These are phyloP conservation scores for Nymphaea thermarum DNA, from an alignment of 164 flowering plant genomes.

Conservation along the genomic window DNA sequence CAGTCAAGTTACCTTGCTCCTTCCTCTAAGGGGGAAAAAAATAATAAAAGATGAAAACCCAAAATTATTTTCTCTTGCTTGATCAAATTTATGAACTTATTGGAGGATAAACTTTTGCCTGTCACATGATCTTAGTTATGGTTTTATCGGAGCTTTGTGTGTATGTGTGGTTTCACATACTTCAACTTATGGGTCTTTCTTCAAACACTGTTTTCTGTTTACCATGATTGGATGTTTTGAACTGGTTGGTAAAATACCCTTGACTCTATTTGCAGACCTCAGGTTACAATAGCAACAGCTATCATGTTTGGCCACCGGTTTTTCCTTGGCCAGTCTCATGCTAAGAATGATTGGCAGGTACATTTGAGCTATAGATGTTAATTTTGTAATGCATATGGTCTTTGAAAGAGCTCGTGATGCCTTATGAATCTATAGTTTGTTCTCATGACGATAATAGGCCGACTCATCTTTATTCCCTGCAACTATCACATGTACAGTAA, in stretches of 20 bases:
- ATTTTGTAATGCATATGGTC: neutral
- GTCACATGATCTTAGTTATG: neutral
- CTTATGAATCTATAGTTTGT: neutral
- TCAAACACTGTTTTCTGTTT: neutral
- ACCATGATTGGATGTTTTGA: neutral
- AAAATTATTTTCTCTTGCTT: too few relatives aligned
- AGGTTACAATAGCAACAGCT: conserved; percentile 43
- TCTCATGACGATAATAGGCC: neutral
- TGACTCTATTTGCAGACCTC: conserved; percentile 30
- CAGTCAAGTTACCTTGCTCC: too few relatives aligned
- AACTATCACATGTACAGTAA: neutral
- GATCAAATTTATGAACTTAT: too few relatives aligned
- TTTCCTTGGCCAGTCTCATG: conserved; percentile 54
- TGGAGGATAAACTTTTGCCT: too few relatives aligned
- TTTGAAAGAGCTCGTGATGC: neutral
- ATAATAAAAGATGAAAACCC: too few relatives aligned
- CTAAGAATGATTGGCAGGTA: conserved; percentile 59
- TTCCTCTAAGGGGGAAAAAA: too few relatives aligned
- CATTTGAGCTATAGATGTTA: neutral
- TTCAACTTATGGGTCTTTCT: neutral
- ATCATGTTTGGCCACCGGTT: conserved; percentile 62
- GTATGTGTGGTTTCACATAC: neutral
- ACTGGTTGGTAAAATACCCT: neutral
- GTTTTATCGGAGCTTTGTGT: neutral
- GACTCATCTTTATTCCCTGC: neutral